Base-by-base conservation (phyloP, 2,329 filamentous ascomycete species). In the Chlorencoelia australis region DNA sequence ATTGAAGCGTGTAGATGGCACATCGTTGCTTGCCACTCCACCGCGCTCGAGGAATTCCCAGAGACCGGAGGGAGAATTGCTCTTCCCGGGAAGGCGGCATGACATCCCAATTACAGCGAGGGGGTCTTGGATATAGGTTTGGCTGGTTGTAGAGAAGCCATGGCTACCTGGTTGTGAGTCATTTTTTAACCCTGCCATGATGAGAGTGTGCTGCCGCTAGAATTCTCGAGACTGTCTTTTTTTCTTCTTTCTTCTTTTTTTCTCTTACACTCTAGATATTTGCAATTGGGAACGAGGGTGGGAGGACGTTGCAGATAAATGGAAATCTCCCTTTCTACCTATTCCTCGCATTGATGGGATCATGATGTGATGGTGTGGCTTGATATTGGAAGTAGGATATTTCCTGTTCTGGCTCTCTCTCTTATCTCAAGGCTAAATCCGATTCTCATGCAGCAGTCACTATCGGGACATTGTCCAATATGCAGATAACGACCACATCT, bases 1-100 rank as follows among this genome's bases (percentile, higher is more conserved):
- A 39, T 82, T 75, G 58, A 85, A 88, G 11, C 82, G 71, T 47
- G 85, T 75, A 2, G 70, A 55, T 1, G 81, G 80, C 4, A 64
- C 53, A 41, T 59, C 56, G 27, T 58, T 70, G 52, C 82, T 77
- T 17, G 83, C 81, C 52, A 85, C 79, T 5, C 84, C 68, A 8
- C 82, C 82, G 55, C 79, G 75, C 54, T 77, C 72, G 14, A 87
- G 36, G 7, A 63, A 35, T 1, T 56, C 40, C 59, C 59, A 61
- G 26, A 62, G 50, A 14, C 54, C 54, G 5, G 50, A 45, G 1
- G 58, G 41, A 4, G 46, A 41, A 11, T 55, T 53, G 2, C 51
- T 18, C 21, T 50, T 53, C 20, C 60, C 56, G 1, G 62, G 61
- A 0, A 64, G 46, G 34, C 58, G 60, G 30, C 59, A 59, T 5